Base-by-base conservation (phyloP, 2,329 filamentous ascomycete genomes). In the Botrytis deweyae region DNA sequence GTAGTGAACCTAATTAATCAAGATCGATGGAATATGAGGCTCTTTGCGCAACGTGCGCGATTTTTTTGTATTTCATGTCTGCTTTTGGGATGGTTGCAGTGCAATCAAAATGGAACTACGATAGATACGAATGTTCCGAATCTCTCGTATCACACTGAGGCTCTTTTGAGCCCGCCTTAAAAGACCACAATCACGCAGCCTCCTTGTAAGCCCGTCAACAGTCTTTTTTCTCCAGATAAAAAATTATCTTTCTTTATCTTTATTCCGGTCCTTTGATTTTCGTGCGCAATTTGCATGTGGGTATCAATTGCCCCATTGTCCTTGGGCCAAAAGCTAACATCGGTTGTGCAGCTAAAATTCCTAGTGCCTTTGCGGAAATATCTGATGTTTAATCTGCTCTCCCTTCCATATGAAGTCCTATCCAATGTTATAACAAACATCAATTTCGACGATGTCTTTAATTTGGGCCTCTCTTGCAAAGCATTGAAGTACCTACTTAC, bases 321-420 rank as follows among this genome's bases (percentile, higher is more conserved):
- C 40, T 68, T 29, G 8, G 42, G 20, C 16, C 14, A n/a, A 40
- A 65, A 38, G 36, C 61, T 72, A 66, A 72, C 44, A 29, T 55
- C 22, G 8, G 5, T 38, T 33, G 10, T 14, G 14, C 29, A 69
- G 71, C 20, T 22, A 36, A n/a, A 29, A 18, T 52, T 14, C 42
- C 29, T 25, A 12, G 36, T 33, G 4, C 9, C 55, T 29, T 29
- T n/a, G 18, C 33, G 29, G 58, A 59, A 72, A 72, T 58, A 70
- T 74, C 74, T 75, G 59, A 80, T 80, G 79, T 76, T 77, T 62
- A 70, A 75, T 52, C 75, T 81, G 74, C 64, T 74, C 42, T 74
- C 72, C 71, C 64, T 81, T 61, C 80, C 80, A 16, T 81, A 81
- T 75, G 80, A 81, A 75, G 76, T 81, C 9, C 72, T 80, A 44